Conservation (phyloP, 306 rosid species). For the Bauhinia variegata region DNA sequence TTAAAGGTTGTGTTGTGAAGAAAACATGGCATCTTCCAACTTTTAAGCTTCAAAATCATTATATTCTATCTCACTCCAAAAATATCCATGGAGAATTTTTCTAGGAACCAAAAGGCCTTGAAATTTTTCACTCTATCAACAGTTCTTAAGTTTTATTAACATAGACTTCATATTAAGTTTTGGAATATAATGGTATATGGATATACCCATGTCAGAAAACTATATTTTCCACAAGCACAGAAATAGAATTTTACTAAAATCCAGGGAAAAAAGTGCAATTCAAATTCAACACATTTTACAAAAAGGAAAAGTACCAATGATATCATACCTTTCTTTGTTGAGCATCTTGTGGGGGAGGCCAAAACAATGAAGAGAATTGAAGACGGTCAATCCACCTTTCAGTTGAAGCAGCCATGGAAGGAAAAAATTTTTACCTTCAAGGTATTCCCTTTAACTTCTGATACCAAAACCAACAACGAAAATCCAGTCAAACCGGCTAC, state of each 20-base stretch:
- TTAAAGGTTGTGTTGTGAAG: not conserved
- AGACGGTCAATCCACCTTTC: slow-evolving; percentile 84
- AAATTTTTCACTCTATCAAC: not conserved
- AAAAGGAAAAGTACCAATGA: not conserved
- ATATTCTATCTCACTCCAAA: slow-evolving; percentile 11
- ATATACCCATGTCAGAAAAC: not conserved
- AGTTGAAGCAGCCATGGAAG: slow-evolving; percentile 58
- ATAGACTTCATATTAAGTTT: not conserved
- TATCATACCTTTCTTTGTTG: slow-evolving; percentile 67
- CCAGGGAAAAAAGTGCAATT: not conserved
- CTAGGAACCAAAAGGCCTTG: not conserved
- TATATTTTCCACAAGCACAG: not conserved
- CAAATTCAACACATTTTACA: too few relatives aligned
- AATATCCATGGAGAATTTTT: slow-evolving; percentile 15
- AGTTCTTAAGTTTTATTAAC: slow-evolving; percentile 6
- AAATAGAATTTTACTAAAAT: not conserved
- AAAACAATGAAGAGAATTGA: slow-evolving; percentile 75
- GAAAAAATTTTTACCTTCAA: slow-evolving; percentile 32
- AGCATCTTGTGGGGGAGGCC: slow-evolving; percentile 80
- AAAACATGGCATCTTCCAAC: not conserved
- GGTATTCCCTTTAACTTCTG: slow-evolving; percentile 26
- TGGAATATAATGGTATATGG: not conserved
- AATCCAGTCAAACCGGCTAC: slow-evolving; percentile 54
- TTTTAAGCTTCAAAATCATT: not conserved
- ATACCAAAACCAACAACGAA: slow-evolving; percentile 31